Evolutionary conservation across 441 rosid genomes (phyloP), one percentile per base, ranked within the genome.

Genomic region (Melastoma candidum): DNA sequence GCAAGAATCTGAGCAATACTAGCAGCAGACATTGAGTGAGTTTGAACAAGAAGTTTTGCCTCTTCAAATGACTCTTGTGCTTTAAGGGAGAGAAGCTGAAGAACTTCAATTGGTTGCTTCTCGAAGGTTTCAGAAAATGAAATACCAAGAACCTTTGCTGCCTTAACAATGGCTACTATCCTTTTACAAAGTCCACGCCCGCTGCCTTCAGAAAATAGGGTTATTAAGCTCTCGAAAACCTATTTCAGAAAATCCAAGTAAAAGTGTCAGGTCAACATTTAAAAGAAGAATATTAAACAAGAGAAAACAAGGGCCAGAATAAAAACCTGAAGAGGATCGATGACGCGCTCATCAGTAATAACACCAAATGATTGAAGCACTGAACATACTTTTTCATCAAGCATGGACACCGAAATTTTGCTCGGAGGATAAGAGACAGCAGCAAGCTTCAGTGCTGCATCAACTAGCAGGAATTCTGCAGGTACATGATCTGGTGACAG

Each of bases 11-110:
- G 95, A 56, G 99, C 95, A 64, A 90, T 77, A 68, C 80, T 79
- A 61, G 95, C 76, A 72, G 95, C 87, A 11, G 92, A 78, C 87
- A 94, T 78, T 62, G 84, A 74, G 75, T 90, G 94, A 39, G 92
- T 85, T 65, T 83, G 94, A 68, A 85, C 97, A 69, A 90, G 71
- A 55, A 82, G 82, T 66, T 71, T 62, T 56, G 97, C 97, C 77
- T 85, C 96, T 57, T 94, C 95, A 77, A 85, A 83, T 48, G 99
- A 90, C 60, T 94, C 99, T 64, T 90, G 99, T 59, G 97, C 99
- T 80, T 94, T 94, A 65, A 90, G 97, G 60, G 97, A 87, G 68
- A 90, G 97, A 64, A 94, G 82, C 69, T 87, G 95, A 13, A 90
- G 84, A 73, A 94, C 68, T 68, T 94, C 95, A 71, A 82, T 59